A percentile compares a stretch with the other conserved stretches of the same genome.
Evolutionary conservation across 108 stramenopile genomes (phyloP).

Genomic region (Skeletonema costatum): DNA sequence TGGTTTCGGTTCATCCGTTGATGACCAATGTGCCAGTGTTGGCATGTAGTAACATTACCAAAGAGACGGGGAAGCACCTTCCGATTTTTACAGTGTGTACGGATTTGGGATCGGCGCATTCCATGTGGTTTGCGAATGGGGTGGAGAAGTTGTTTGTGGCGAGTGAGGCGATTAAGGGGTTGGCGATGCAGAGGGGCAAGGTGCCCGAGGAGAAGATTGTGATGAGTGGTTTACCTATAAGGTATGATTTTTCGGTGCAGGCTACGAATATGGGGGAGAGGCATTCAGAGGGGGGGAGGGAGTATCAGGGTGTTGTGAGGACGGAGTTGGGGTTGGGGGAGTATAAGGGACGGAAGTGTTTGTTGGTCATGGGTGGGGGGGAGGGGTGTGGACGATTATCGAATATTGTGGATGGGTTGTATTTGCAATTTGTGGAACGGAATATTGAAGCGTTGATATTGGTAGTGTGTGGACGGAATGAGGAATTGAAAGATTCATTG

Average conservation of each 20-base stretch:
- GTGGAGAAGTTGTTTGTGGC: constrained; percentile 95
- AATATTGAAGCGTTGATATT: constrained; percentile 83
- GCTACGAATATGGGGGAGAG: constrained; percentile 74
- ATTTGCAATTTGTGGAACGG: constrained; percentile 61
- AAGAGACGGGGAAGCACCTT: constrained; percentile 75
- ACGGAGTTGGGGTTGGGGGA: constrained; percentile 51
- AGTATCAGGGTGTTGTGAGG: constrained; percentile 58
- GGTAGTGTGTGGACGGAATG: constrained; percentile 95
- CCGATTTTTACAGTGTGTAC: constrained; percentile 96
- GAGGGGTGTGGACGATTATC: constrained; percentile 93
- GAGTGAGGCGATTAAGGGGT: constrained; percentile 61
- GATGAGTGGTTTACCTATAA: constrained; percentile 91
- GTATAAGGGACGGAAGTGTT: constrained; percentile 38
- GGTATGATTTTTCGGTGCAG: constrained; percentile 86
- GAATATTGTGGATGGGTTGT: constrained; percentile 84
- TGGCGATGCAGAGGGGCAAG: constrained; percentile 80
- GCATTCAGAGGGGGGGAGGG: constrained; percentile 55
- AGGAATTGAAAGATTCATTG: constrained; percentile 47
- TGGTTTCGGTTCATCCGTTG: constrained; percentile 95
- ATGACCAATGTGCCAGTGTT: constrained; percentile 94
- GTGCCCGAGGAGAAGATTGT: constrained; percentile 86
- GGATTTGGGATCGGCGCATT: constrained; percentile 93
- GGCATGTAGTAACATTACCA: constrained; percentile 75
- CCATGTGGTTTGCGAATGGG: constrained; percentile 92
- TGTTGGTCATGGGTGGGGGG: constrained; percentile 89